Base-by-base conservation (phyloP, 2,329 filamentous ascomycete genomes). In the Albophoma yamanashiensis region DNA sequence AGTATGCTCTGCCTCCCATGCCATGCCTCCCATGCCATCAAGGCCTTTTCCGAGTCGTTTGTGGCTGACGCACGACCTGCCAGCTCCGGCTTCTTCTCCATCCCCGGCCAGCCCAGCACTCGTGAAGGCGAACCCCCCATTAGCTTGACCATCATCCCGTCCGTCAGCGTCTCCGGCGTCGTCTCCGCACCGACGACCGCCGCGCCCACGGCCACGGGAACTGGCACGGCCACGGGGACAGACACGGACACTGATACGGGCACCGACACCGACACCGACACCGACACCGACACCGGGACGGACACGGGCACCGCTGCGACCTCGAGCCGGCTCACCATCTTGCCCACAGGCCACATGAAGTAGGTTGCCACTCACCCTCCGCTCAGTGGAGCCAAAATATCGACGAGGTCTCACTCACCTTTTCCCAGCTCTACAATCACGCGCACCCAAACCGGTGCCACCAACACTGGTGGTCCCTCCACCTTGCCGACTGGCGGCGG, bases 1-100 rank as follows among this genome's bases (percentile, higher is more conserved):
- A 56, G 55, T 62, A 57, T 34, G 40, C 42, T 25, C 38, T 27
- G 4, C 20, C n/a, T 52, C 42, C 15, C 7, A 42, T 15, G 15
- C 20, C 22, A 22, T 39, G 4, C 20, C n/a, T 52, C 42, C 15
- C 7, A 42, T 15, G 15, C 20, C 22, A 22, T 39, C 36, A 5
- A 3, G 31, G 9, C 25, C 5, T 17, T 4, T 3, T 34, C 7
- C 14, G 15, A 52, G 25, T 31, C 7, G 47, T 34, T 36, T 14
- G 50, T 31, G 27, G 40, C 58, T 59, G 8, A 42, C n/a, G 20
- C 9, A 20, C 2, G 50, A 12, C 9, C 20, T 14, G 15, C 17
- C 58, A 59, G 39, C 52, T 56, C 45, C 42, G 34, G 12, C 9
- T 61, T 56, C 27, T 60, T 63, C 58, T 63, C 62, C 27, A 60